Percentiles rank a stretch among this genome's conserved stretches.
Evolutionary conservation across 441 rosid species (phyloP).

Genomic region (Corymbia citriodora): DNA sequence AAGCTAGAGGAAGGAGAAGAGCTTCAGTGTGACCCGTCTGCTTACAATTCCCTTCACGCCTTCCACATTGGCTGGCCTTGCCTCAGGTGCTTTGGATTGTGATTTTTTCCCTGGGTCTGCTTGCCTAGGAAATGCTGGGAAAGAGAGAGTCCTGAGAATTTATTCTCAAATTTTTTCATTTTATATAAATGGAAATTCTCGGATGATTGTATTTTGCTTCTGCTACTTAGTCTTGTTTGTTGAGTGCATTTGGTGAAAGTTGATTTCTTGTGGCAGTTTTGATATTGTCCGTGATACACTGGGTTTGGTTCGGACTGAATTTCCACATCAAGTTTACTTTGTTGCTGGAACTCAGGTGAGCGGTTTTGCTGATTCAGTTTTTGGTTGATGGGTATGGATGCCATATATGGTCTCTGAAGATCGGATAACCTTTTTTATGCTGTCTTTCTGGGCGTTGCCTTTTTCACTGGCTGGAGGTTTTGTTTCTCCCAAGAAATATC

Average conservation of each 20-base stretch:
- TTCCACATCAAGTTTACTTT: slow-evolving; percentile 78
- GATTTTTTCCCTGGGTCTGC: background rate
- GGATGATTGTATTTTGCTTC: background rate
- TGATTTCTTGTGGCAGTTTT: slow-evolving; percentile 46
- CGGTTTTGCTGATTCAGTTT: background rate
- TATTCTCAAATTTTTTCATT: background rate
- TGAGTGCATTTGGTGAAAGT: background rate
- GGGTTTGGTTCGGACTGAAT: slow-evolving; percentile 83
- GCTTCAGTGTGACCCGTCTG: slow-evolving; percentile 92
- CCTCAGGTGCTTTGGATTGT: slow-evolving; percentile 45
- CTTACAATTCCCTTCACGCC: slow-evolving; percentile 82
- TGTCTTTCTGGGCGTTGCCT: background rate
- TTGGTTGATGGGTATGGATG: background rate
- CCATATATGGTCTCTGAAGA: background rate
- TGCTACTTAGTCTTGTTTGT: background rate
- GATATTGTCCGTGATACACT: slow-evolving; percentile 73
- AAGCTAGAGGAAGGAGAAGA: slow-evolving; percentile 94
- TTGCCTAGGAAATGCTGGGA: background rate
- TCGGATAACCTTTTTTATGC: background rate
- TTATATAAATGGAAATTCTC: background rate
- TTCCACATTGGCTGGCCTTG: slow-evolving; percentile 97
- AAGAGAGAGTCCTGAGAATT: background rate
- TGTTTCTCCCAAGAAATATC: background rate
- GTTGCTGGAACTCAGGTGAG: slow-evolving; percentile 93
- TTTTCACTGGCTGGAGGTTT: background rate